phyloP scores from a whole-genome alignment of 768 basidiomycete species.

The Ephemerocybe angulata region DNA sequence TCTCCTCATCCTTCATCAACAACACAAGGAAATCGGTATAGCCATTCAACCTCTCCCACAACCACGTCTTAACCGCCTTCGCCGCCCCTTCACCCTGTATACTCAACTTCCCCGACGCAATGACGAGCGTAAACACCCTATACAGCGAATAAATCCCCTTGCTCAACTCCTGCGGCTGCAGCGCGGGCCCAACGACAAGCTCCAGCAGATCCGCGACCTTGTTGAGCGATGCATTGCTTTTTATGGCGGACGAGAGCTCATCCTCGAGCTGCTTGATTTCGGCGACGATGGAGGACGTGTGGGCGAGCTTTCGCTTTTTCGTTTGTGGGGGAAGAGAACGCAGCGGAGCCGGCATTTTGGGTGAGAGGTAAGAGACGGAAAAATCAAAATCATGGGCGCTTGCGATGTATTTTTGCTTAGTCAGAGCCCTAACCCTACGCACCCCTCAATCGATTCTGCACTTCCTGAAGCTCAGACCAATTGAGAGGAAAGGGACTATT shows the following conservation, averaged over 20 bases:
- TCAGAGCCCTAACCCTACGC: background rate
- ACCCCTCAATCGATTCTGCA: too few species aligned
- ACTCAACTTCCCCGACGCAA: conserved; percentile 54
- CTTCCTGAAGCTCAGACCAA: too few species aligned
- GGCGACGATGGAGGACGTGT: conserved; percentile 21
- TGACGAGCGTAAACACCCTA: conserved; percentile 65
- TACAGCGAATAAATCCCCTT: conserved; percentile 83
- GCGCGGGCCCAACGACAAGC: conserved; percentile 44
- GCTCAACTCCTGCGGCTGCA: conserved; percentile 51
- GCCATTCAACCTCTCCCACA: conserved; percentile 67
- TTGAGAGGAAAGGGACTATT: too few species aligned
- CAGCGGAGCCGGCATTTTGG: conserved; percentile 13
- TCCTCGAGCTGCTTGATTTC: conserved; percentile 50
- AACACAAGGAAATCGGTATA: conserved; percentile 69
- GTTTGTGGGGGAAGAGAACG: conserved; percentile 50
- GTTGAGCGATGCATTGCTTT: conserved; percentile 66
- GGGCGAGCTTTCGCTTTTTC: conserved; percentile 45
- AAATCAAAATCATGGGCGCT: background rate
- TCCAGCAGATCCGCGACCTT: conserved; percentile 70
- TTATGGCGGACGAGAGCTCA: conserved; percentile 49
- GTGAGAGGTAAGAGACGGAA: background rate
- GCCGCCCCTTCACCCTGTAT: conserved; percentile 49
- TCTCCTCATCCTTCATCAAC: conserved; percentile 75
- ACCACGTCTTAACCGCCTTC: conserved; percentile 72
- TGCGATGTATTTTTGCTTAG: background rate